Evolutionary conservation across 2,329 filamentous ascomycete genomes (phyloP).

Genomic region (Aspergillus tubingensis): DNA sequence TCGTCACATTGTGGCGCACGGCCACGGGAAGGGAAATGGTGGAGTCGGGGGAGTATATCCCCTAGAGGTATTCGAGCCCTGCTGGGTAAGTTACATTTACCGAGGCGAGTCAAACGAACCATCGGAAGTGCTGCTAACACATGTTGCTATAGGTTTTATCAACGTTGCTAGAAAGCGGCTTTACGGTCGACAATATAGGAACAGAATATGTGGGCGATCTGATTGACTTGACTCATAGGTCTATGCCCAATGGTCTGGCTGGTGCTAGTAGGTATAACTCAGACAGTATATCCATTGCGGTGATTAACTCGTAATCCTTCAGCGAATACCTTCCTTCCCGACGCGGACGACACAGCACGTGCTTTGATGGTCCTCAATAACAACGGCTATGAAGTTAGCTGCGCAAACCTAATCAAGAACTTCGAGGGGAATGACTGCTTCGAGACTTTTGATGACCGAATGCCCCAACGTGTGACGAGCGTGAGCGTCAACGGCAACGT

Average conservation of each 20-base stretch:
- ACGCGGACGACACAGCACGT: slow-evolving; percentile 4
- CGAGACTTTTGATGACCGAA: slow-evolving; percentile 1
- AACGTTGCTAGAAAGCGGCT: slow-evolving; percentile 10
- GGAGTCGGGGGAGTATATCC: slow-evolving; percentile 30
- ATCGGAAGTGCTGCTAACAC: neutral
- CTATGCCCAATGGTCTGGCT: too few relatives aligned
- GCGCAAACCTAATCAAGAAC: neutral
- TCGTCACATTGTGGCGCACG: slow-evolving; percentile 17
- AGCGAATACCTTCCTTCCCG: too few relatives aligned
- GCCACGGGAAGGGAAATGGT: slow-evolving; percentile 15
- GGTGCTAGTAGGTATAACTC: too few relatives aligned
- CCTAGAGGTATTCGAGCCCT: slow-evolving; percentile 24
- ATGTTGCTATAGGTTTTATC: neutral
- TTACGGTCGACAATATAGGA: slow-evolving; percentile 2
- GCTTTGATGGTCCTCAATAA: neutral
- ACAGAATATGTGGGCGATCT: too few relatives aligned
- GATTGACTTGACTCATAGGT: too few relatives aligned
- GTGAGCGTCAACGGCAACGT: slow-evolving; percentile 11
- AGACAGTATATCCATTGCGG: too few relatives aligned
- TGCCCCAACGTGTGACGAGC: slow-evolving; percentile 2
- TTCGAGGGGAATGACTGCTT: slow-evolving; percentile 4
- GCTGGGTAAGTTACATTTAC: slow-evolving; percentile 18
- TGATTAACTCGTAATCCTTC: too few relatives aligned
- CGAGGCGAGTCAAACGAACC: too few relatives aligned
- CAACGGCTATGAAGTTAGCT: neutral